Base-by-base conservation (phyloP, 2,329 filamentous ascomycete species). In the Colletotrichum sp. region DNA sequence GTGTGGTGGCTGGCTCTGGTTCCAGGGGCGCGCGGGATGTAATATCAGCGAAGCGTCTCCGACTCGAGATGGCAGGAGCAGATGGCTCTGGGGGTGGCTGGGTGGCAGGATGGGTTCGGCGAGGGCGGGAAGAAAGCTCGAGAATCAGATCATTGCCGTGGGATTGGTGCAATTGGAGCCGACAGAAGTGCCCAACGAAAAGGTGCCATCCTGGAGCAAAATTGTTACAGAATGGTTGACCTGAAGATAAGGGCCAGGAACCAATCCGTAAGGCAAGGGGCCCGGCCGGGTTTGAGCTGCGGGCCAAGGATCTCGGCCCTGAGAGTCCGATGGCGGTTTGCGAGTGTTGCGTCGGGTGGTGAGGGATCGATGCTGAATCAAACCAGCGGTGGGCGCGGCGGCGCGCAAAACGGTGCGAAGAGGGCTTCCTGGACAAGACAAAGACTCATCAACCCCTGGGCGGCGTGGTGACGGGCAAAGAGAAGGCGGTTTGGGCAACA, bases 11-110 rank as follows among this genome's bases (percentile, higher is more conserved):
- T 74, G 74, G 68, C 55, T 34, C 39, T 65, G 49, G 59, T 26
- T 66, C 52, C 70, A 74, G 74, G 74, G 65, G 74, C 34, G 44
- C 70, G 70, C 36, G 70, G 70, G 74, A 74, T 68, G 71, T 32
- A 34, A 65, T 39, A 39, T 68, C 34, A 59, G 74, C 64, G 59
- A 73, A 64, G 64, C 44, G 26, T 73, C 59, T 68, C 28, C 21
- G 9, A 26, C 36, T 74, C 60, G 59, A 65, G 39, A 49, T 60
- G 59, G 74, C 69, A 72, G 30, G 63, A 64, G 39, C 55, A 68
- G n/a, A 10, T 15, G 52, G 32, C 36, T 63, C 44, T 21, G n/a
- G 55, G 30, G 69, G 73, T 68, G 73, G 73, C 69, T 76, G 63
- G 74, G 74, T 52, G 63, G 64, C 52, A 34, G 62, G 52, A 36